Evolutionary conservation across 1,284 basidiomycete species (phyloP).

Genomic region (Leccinum solheimii): DNA sequence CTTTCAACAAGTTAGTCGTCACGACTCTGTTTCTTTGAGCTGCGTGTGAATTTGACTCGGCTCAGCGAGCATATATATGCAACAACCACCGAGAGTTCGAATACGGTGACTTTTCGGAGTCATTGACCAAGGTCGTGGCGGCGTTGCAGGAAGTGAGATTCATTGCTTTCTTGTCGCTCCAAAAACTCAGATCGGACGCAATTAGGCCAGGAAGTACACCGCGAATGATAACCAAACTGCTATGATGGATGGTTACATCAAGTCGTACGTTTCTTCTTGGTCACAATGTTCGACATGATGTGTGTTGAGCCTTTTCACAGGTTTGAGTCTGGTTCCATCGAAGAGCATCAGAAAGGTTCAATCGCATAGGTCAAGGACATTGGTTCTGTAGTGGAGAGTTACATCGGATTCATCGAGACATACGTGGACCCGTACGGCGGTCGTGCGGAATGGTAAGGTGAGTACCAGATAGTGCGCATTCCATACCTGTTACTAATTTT

Average conservation of each 20-base stretch:
- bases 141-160: slow-evolving; percentile 59
- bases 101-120: slow-evolving; percentile 67
- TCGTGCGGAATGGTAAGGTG: slow-evolving; percentile 86
- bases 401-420: slow-evolving; percentile 78
- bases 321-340: slow-evolving; percentile 76
- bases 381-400: slow-evolving; percentile 84
- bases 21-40: not conserved
- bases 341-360: slow-evolving; percentile 75
- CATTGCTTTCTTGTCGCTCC: not conserved
- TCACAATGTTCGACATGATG: not conserved
- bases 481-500: slow-evolving; percentile 40
- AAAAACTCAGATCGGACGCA: not conserved
- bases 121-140: slow-evolving; percentile 53
- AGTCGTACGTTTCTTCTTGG: slow-evolving; percentile 53
- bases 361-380: slow-evolving; percentile 83
- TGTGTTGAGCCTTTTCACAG: slow-evolving; percentile 26
- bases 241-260: slow-evolving; percentile 78
- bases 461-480: slow-evolving; percentile 1
- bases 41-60: slow-evolving; percentile 37
- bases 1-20: slow-evolving; percentile 57
- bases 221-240: slow-evolving; percentile 71
- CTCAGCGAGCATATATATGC: slow-evolving; percentile 75
- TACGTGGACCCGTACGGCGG: slow-evolving; percentile 85
- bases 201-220: slow-evolving; percentile 66
- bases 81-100: slow-evolving; percentile 62